A percentile compares a stretch with the other conserved stretches of the same genome.
Conservation (phyloP, 371 early-diverging fungal genomes). For the Haplosporangium sp. region DNA sequence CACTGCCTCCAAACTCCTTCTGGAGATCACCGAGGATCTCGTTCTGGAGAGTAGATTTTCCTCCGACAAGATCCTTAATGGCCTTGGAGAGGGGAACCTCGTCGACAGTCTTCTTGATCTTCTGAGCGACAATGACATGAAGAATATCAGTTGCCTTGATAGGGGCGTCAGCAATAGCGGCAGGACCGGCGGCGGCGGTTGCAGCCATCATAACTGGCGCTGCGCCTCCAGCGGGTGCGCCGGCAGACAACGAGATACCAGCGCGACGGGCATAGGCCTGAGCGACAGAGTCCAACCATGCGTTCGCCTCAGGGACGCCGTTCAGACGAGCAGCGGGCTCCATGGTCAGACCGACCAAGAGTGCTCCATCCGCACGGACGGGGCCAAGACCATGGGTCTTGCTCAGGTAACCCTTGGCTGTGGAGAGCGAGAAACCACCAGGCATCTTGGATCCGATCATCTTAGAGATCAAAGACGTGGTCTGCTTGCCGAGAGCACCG, state of each 20-base stretch:
- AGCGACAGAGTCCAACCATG: conserved; percentile 87
- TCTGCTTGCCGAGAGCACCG: conserved; percentile 88
- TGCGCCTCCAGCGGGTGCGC: conserved; percentile 61
- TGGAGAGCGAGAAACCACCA: conserved; percentile 88
- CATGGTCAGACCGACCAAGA: conserved; percentile 86
- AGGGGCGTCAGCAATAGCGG: conserved; percentile 75
- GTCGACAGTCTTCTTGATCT: conserved; percentile 86
- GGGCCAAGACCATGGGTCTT: conserved; percentile 87
- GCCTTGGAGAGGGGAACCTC: conserved; percentile 83
- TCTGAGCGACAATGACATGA: conserved; percentile 89
- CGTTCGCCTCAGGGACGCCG: conserved; percentile 87
- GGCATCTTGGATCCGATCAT: conserved; percentile 94
- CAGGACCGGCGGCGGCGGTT: conserved; percentile 64
- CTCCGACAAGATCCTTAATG: conserved; percentile 95
- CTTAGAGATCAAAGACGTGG: conserved; percentile 81
- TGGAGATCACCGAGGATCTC: conserved; percentile 96
- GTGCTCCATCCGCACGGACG: conserved; percentile 84
- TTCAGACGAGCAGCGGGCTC: conserved; percentile 89
- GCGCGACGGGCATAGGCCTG: conserved; percentile 84
- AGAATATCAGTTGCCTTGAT: conserved; percentile 85
- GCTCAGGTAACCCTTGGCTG: conserved; percentile 79
- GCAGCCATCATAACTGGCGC: conserved; percentile 61
- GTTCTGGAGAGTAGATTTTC: conserved; percentile 96
- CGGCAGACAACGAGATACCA: conserved; percentile 78
- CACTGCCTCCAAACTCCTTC: conserved; percentile 86